These are phyloP conservation scores for Phytophthora pistaciae DNA, from an alignment of 352 stramenopile species.

Conservation along the genomic window DNA sequence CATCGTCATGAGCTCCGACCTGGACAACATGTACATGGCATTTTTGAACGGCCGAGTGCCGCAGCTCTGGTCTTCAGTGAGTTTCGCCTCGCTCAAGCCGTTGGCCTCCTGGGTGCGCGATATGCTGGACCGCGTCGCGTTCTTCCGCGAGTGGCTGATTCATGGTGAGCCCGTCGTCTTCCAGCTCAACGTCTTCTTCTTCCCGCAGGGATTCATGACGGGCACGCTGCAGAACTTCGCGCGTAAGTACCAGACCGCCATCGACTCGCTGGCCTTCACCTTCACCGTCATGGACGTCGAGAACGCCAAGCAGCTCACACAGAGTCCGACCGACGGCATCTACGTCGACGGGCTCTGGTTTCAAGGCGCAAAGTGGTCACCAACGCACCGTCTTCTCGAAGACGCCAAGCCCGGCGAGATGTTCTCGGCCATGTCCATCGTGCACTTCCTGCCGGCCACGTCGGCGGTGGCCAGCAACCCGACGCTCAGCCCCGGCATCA, in stretches of 20 bases:
- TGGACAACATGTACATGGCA: constrained; percentile 97
- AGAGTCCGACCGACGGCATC: constrained; percentile 91
- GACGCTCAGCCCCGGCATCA: constrained; percentile 6
- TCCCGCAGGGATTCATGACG: constrained; percentile 97
- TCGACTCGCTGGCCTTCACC: constrained; percentile 94
- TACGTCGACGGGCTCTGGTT: constrained; percentile 93
- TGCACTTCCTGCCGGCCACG: constrained; percentile 92
- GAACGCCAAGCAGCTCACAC: constrained; percentile 55
- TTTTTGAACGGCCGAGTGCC: constrained; percentile 94
- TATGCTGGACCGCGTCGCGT: constrained; percentile 88
- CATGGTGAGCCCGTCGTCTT: constrained; percentile 93
- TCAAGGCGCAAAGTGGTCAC: constrained; percentile 91
- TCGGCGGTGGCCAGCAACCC: constrained; percentile 46
- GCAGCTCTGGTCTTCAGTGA: constrained; percentile 87
- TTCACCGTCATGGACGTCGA: constrained; percentile 87
- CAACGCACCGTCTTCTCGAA: constrained; percentile 65
- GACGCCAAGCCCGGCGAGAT: constrained; percentile 93
- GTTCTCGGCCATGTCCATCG: constrained; percentile 91
- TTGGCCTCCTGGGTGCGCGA: constrained; percentile 94
- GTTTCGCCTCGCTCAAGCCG: constrained; percentile 94
- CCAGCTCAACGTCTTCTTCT: constrained; percentile 95
- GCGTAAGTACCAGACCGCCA: constrained; percentile 95
- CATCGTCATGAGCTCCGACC: constrained; percentile 95
- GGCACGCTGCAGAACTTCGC: constrained; percentile 95
- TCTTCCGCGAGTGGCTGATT: constrained; percentile 93